These are phyloP conservation scores for Albugo candida DNA, from an alignment of 352 stramenopile genomes.

Conservation along the genomic window DNA sequence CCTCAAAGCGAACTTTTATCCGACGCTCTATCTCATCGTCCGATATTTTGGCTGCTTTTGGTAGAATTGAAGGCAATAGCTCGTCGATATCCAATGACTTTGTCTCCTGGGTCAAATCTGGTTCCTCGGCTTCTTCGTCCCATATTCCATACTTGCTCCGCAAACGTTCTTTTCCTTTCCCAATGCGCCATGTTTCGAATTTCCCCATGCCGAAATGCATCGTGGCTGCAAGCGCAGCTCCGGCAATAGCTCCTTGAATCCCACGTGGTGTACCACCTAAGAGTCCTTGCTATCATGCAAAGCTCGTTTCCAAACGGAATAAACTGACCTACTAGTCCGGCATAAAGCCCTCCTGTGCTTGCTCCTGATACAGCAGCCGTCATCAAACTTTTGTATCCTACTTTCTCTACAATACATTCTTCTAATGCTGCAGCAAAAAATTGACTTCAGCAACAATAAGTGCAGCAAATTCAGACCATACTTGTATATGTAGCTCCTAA, in stretches of 20 bases:
- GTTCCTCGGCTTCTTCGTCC: conserved; percentile 27
- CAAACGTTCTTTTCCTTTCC: conserved; percentile 56
- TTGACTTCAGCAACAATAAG: neutral
- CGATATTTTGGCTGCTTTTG: conserved; percentile 36
- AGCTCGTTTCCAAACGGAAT: neutral
- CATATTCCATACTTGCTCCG: conserved; percentile 55
- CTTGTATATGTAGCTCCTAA: conserved; percentile 71
- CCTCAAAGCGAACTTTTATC: conserved; percentile 45
- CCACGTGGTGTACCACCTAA: conserved; percentile 42
- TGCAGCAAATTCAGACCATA: conserved; percentile 5
- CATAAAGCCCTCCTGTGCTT: conserved; percentile 56
- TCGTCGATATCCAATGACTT: conserved; percentile 32
- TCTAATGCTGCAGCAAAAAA: conserved; percentile 25
- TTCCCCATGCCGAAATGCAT: conserved; percentile 42
- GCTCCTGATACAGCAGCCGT: conserved; percentile 30
- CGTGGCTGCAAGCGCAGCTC: conserved; percentile 31
- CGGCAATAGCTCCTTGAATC: conserved; percentile 40
- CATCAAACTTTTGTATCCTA: conserved; percentile 32
- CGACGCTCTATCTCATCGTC: conserved; percentile 65
- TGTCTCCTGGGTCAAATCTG: conserved; percentile 35
- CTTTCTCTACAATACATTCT: conserved; percentile 56
- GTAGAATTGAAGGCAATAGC: conserved; percentile 52
- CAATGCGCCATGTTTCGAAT: conserved; percentile 57
- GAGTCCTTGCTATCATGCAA: neutral
- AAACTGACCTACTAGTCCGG: conserved; percentile 31